Evolutionary conservation across 495 filamentous ascomycete genomes (phyloP).

Genomic region (Hypoxylon subgilvum): DNA sequence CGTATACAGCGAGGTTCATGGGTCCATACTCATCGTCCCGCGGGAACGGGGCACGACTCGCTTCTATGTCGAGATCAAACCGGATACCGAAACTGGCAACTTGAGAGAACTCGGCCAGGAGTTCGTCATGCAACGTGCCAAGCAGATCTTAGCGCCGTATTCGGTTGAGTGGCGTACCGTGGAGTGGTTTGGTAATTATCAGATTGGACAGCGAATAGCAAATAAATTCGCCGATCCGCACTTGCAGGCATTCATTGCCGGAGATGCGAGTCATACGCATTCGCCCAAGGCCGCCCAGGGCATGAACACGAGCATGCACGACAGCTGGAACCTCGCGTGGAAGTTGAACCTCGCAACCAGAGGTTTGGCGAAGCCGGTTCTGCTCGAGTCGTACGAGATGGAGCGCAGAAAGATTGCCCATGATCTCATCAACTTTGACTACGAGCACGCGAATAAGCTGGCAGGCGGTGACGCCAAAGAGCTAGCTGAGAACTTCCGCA

Average conservation of each 20-base stretch:
- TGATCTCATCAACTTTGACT: conserved; percentile 72
- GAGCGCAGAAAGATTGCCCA: conserved; percentile 69
- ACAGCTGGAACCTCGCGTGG: conserved; percentile 79
- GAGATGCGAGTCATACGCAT: conserved; percentile 78
- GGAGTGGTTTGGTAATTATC: conserved; percentile 67
- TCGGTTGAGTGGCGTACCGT: conserved; percentile 64
- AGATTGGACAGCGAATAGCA: conserved; percentile 70
- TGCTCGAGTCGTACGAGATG: conserved; percentile 68
- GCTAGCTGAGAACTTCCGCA: conserved; percentile 66
- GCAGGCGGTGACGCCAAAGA: conserved; percentile 61
- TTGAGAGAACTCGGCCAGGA: conserved; percentile 60
- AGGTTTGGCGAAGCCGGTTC: conserved; percentile 56
- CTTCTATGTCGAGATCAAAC: conserved; percentile 70
- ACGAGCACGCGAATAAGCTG: conserved; percentile 64
- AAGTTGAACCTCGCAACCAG: conserved; percentile 69
- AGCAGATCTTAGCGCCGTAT: conserved; percentile 68
- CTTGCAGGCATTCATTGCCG: conserved; percentile 69
- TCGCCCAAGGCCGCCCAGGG: conserved; percentile 78
- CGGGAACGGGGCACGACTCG: conserved; percentile 71
- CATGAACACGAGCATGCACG: conserved; percentile 77
- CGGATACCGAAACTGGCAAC: conserved; percentile 51
- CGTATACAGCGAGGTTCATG: conserved; percentile 63
- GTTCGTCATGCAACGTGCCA: conserved; percentile 69
- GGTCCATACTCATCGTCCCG: conserved; percentile 71
- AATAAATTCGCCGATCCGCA: conserved; percentile 62